These are phyloP conservation scores for Naganishia kalamii DNA, from an alignment of 768 basidiomycete genomes.

Conservation along the genomic window DNA sequence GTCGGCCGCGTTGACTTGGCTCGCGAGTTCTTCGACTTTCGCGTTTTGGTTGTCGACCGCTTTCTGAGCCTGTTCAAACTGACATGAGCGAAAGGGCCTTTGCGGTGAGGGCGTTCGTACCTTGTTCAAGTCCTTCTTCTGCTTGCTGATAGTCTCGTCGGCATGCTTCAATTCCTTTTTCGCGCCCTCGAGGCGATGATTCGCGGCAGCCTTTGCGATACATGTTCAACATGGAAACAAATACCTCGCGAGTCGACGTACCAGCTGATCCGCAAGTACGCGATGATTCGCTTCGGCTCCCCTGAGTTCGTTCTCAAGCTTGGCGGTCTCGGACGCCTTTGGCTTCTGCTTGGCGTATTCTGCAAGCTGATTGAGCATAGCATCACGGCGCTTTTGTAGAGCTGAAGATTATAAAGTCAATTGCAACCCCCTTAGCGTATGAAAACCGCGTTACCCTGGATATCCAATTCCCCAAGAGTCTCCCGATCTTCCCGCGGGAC, in stretches of 20 bases:
- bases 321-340: background rate
- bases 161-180: constrained; percentile 78
- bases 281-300: constrained; percentile 5
- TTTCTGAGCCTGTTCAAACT: background rate
- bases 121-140: constrained; percentile 31
- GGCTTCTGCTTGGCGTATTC: constrained; percentile 14
- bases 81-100: background rate
- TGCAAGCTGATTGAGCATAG: constrained; percentile 11
- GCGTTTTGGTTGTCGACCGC: constrained; percentile 46
- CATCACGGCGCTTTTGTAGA: constrained; percentile 7
- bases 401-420: background rate
- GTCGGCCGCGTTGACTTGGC: constrained; percentile 67
- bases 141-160: constrained; percentile 31
- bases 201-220: constrained; percentile 57
- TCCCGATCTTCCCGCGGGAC: constrained; percentile 37
- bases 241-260: background rate
- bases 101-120: constrained; percentile 30
- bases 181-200: constrained; percentile 66
- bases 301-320: background rate
- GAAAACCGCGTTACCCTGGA: background rate
- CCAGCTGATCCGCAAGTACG: background rate
- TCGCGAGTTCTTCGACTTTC: constrained; percentile 56
- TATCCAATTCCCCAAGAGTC: constrained; percentile 2
- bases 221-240: background rate
- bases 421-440: background rate